phyloP scores from a whole-genome alignment of 192 early-diverging fungal species.

The Backusella liffmaniae region DNA sequence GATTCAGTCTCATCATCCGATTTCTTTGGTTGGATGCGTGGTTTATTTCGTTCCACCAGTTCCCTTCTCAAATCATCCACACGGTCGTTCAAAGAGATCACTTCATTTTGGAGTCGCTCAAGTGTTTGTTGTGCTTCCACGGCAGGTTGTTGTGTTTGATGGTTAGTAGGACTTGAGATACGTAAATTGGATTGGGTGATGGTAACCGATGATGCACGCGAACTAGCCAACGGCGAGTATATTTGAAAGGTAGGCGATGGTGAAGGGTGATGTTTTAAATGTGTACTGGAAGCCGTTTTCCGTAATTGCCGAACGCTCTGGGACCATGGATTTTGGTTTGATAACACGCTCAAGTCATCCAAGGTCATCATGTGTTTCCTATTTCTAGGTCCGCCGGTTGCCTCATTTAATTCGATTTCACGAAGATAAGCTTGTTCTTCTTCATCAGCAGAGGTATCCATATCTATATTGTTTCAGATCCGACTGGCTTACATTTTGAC shows the following conservation, averaged over 20 bases:
- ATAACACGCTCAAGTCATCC: constrained; percentile 2
- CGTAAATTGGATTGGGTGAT: neutral
- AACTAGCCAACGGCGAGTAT: constrained; percentile 2
- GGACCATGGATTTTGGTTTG: neutral
- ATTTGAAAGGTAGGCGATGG: neutral
- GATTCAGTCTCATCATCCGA: neutral
- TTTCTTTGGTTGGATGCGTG: neutral
- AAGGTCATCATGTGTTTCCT: neutral
- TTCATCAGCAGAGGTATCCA: constrained; percentile 18
- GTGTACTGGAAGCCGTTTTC: neutral
- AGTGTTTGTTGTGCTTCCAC: constrained; percentile 25
- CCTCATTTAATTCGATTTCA: constrained; percentile 22
- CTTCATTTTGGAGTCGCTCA: constrained; percentile 33
- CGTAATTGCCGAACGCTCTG: neutral
- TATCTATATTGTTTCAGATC: neutral
- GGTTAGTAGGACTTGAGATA: neutral
- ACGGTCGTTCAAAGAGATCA: constrained; percentile 36
- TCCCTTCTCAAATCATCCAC: constrained; percentile 36
- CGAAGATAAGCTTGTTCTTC: constrained; percentile 37
- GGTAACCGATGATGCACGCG: constrained; percentile 6
- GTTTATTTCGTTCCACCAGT: constrained; percentile 22
- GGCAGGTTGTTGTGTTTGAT: constrained; percentile 24
- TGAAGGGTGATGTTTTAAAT: neutral
- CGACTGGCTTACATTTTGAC: neutral
- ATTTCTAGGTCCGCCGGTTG: neutral